Evolutionary conservation across 805 yeast genomes (phyloP), one percentile per base, ranked within the genome.

Genomic region (Yarrowia deformans): DNA sequence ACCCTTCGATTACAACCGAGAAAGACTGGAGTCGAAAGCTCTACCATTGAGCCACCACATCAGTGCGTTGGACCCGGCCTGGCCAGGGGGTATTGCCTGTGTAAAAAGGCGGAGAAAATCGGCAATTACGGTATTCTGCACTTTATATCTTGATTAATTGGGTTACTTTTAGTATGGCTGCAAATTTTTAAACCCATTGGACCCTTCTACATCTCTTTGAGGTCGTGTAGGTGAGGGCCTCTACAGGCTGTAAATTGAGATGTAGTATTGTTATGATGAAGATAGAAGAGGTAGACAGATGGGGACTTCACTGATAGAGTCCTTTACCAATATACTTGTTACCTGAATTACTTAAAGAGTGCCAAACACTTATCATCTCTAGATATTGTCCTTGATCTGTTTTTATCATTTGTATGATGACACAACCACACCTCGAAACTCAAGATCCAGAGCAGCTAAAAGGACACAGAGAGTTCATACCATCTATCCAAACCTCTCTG

Each of bases 11-110:
- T 78, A 39, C 69, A 66, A 66, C 69, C 81, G 79, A 42, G 50
- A 19, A 23, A 32, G 64, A 73, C 85, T 86, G 89, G 89, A 86
- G 87, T 86, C 89, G 87, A 86, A 86, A 85, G 89, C 89, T 86
- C 89, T 86, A 86, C 89, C 89, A 86, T 86, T 86, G 89, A 86
- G 89, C 89, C 89, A 86, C 87, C 86, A 61, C 67, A 63, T 60
- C 66, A 45, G 45, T 37, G 45, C 18, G 45, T 37, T 54, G 45
- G 45, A 35, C 45, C 60, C 35, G 46, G 19, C 45, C 34, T 19
- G 16, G 29, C 7, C n/a, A 8, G 58, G 43, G 43, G n/a, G 16
- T 34, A 18, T 4, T 10, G 29, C 1, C 1, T 8, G 2, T 34
- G 40, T 34, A 35, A 50, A 34, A 50, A 34, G 2, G 40, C n/a